A percentile compares a stretch with the other conserved stretches of the same genome.
Evolutionary conservation across 768 basidiomycete genomes (phyloP).

Genomic region (Amanita rubescens): DNA sequence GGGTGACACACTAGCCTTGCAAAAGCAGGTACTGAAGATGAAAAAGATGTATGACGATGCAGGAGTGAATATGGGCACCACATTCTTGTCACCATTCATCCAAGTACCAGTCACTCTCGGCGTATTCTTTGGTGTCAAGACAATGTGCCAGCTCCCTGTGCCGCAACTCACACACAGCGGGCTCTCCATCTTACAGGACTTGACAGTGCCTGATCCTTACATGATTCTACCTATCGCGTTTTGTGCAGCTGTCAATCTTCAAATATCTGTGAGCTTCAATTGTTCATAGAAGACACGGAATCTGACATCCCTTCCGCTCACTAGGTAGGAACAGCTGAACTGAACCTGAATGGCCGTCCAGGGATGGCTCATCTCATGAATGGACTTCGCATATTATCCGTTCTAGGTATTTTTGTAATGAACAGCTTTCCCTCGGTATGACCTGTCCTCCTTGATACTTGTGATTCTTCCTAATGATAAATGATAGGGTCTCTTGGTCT

Average conservation of each 20-base stretch:
- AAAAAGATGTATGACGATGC: conserved; percentile 54
- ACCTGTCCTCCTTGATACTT: conserved; percentile 6
- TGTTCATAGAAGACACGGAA: not conserved
- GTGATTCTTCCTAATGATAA: conserved; percentile 3
- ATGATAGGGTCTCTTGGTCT: conserved; percentile 33
- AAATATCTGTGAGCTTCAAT: conserved; percentile 29
- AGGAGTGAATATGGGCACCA: conserved; percentile 51
- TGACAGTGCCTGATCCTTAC: conserved; percentile 73
- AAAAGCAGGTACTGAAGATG: conserved; percentile 45
- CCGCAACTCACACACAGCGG: conserved; percentile 75
- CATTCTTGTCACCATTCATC: conserved; percentile 44
- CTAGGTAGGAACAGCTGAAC: conserved; percentile 42
- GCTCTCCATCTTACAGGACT: conserved; percentile 61
- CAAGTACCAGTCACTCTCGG: conserved; percentile 76
- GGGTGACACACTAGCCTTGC: conserved; percentile 40
- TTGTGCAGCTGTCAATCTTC: conserved; percentile 55
- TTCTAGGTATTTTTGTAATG: conserved; percentile 42
- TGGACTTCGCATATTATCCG: conserved; percentile 48
- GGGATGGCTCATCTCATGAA: conserved; percentile 64
- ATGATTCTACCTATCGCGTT: conserved; percentile 60
- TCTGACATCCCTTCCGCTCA: conserved; percentile 6
- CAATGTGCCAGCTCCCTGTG: conserved; percentile 64
- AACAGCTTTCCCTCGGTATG: conserved; percentile 59
- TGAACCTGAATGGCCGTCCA: conserved; percentile 45
- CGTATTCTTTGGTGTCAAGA: conserved; percentile 76